Evolutionary conservation across 1,139 yeast species (phyloP).

Genomic region (Kodamaea fungicola): DNA sequence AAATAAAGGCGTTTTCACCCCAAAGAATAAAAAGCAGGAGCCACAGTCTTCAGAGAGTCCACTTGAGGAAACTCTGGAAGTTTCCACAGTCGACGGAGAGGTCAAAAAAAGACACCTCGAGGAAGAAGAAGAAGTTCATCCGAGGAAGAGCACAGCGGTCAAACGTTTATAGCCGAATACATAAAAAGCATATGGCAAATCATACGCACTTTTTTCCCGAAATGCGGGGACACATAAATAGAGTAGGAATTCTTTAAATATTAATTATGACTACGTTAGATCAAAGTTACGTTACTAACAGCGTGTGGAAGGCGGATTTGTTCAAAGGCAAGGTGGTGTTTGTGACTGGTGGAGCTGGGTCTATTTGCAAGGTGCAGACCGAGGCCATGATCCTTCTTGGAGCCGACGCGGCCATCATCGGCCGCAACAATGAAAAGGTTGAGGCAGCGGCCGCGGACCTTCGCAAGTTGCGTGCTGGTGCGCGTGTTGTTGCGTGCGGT

Average conservation of each 20-base stretch:
- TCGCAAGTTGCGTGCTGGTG: constrained; percentile 18
- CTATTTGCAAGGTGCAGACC: constrained; percentile 25
- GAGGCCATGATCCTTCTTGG: constrained; percentile 26
- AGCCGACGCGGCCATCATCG: constrained; percentile 26
- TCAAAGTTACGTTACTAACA: constrained; percentile 22
- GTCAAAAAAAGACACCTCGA: constrained; percentile 18
- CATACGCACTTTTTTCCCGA: neutral
- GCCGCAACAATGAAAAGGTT: constrained; percentile 22
- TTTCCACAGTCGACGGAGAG: constrained; percentile 8
- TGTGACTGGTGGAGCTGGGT: constrained; percentile 28
- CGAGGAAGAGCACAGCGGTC: constrained; percentile 3
- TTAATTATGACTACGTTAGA: constrained; percentile 17
- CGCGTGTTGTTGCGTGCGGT: constrained; percentile 19
- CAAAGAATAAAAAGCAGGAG: no score
- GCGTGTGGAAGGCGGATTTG: constrained; percentile 53
- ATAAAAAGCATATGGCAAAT: neutral
- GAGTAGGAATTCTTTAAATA: neutral
- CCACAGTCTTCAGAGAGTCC: no score
- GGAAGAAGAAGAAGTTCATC: constrained; percentile 10
- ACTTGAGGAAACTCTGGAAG: no score
- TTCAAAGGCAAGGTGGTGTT: constrained; percentile 69
- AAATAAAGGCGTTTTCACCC: no score
- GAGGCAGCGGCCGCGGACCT: constrained; percentile 64
- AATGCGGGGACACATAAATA: neutral
- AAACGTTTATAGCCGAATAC: neutral